phyloP scores from a whole-genome alignment of 169 alveolate genomes.

The Theileria sp. region DNA sequence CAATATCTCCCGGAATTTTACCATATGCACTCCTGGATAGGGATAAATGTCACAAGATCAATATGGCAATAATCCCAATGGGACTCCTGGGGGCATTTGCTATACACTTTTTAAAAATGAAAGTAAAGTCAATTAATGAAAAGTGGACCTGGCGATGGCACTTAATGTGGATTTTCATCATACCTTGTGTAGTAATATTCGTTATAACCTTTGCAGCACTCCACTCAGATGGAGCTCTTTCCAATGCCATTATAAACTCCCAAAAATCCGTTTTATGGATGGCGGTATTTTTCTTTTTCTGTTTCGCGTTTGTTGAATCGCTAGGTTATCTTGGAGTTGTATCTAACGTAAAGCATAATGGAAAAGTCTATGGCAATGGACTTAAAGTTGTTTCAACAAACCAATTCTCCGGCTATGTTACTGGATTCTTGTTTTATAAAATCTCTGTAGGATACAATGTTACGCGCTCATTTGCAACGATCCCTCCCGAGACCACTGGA shows the following conservation, averaged over 20 bases:
- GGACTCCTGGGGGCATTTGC: constrained; percentile 1
- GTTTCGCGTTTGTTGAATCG: constrained; percentile 17
- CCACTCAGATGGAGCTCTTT: constrained; percentile 6
- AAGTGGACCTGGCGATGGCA: constrained; percentile 25
- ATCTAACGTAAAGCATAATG: constrained; percentile 13
- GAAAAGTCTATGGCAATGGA: constrained; percentile 8
- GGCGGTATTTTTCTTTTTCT: constrained; percentile 16
- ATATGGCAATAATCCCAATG: constrained; percentile 12
- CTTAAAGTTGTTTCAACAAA: constrained; percentile 12
- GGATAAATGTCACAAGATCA: constrained; percentile 5
- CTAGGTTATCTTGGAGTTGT: constrained; percentile 27
- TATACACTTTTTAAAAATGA: background rate
- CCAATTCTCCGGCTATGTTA: background rate
- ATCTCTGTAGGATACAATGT: constrained; percentile 14
- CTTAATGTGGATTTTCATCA: constrained; percentile 11
- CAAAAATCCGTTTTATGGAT: background rate
- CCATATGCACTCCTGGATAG: constrained; percentile 21
- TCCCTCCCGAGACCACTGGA: background rate
- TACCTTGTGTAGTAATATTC: constrained; percentile 6
- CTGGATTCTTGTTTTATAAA: constrained; percentile 1
- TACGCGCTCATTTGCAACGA: background rate
- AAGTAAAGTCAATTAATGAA: background rate
- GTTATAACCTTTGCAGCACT: constrained; percentile 1
- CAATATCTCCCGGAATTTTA: background rate
- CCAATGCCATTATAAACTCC: background rate